A percentile compares a stretch with the other conserved stretches of the same genome.
phyloP scores from a whole-genome alignment of 192 early-diverging fungal species.

The Lobosporangium transversale region DNA sequence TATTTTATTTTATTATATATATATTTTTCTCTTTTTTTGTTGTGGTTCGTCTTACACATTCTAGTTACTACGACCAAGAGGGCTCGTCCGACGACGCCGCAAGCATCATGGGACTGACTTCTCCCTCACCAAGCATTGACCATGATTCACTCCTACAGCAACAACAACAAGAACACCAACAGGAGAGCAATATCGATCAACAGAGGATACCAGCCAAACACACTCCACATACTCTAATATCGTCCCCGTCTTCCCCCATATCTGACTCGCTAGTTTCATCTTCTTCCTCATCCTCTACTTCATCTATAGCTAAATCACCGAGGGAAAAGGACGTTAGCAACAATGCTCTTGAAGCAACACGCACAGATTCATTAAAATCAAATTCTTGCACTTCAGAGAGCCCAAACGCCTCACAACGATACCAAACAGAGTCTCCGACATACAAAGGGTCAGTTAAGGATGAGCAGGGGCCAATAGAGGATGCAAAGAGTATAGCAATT shows the following conservation, averaged over 20 bases:
- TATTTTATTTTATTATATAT: too few species aligned
- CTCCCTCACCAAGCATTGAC: background rate
- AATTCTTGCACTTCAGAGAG: background rate
- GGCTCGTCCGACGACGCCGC: constrained; percentile 42
- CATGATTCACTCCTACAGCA: too few species aligned
- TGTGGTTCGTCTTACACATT: too few species aligned
- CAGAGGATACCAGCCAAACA: too few species aligned
- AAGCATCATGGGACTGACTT: background rate
- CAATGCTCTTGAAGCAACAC: background rate
- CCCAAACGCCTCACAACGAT: background rate
- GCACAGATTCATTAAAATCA: background rate
- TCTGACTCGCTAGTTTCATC: too few species aligned
- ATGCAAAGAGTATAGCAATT: constrained; percentile 39
- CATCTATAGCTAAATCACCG: background rate
- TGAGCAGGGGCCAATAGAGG: constrained; percentile 10
- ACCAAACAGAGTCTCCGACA: background rate
- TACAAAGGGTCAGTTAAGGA: background rate
- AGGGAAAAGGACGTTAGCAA: background rate
- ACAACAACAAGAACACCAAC: background rate
- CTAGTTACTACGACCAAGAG: constrained; percentile 48
- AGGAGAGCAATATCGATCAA: background rate
- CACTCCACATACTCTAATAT: too few species aligned
- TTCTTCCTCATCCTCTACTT: background rate
- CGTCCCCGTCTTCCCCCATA: too few species aligned
- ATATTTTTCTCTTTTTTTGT: too few species aligned